Percentiles rank a stretch among this genome's conserved stretches.
phyloP scores from a whole-genome alignment of 768 basidiomycete species.

The Phallus indusiatus region DNA sequence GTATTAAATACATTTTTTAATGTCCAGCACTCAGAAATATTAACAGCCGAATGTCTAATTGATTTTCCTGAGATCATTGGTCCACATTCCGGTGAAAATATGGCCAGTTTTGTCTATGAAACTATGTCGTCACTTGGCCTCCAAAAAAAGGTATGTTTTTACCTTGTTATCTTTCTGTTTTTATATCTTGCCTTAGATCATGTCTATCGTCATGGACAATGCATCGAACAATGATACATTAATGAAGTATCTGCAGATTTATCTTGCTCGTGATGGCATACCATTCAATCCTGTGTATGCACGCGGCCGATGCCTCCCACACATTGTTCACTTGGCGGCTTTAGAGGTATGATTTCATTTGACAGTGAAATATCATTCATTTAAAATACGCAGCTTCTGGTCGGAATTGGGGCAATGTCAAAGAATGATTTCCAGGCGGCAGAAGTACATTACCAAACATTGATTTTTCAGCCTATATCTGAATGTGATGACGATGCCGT shows the following conservation, averaged over 20 bases:
- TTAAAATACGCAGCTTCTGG: background rate
- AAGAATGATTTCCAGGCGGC: no score
- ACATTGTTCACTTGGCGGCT: constrained; percentile 31
- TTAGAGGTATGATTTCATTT: constrained; percentile 16
- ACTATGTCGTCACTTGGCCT: background rate
- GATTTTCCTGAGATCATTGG: constrained; percentile 1
- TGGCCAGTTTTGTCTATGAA: background rate
- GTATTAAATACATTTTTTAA: no score
- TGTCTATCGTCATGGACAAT: constrained; percentile 28
- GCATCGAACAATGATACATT: constrained; percentile 30
- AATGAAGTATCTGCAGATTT: constrained; percentile 15
- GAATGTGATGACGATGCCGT: background rate
- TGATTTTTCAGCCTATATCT: background rate
- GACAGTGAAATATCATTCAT: background rate
- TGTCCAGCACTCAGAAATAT: no score
- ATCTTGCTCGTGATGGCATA: constrained; percentile 14
- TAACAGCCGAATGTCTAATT: background rate
- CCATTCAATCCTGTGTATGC: constrained; percentile 17
- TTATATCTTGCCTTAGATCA: constrained; percentile 14
- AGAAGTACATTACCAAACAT: no score
- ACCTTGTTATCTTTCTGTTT: no score
- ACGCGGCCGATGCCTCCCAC: constrained; percentile 28
- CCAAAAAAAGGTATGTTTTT: no score
- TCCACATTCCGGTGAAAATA: background rate
- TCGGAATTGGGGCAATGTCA: constrained; percentile 1